Evolutionary conservation across 108 stramenopile species (phyloP).

Genomic region (Nitzschia palea): DNA sequence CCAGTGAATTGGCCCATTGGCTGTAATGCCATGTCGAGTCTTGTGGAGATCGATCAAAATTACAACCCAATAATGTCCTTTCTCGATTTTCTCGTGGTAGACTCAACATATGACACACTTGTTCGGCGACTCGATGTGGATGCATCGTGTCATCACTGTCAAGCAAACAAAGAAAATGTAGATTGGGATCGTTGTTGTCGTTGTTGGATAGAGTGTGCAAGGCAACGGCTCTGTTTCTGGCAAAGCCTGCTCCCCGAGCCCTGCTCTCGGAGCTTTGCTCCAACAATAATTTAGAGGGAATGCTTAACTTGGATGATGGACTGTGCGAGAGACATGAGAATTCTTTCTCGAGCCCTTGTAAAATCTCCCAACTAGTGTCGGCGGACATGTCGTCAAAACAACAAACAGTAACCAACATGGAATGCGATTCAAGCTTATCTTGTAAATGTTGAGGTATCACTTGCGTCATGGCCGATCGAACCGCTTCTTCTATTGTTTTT

Average conservation of each 20-base stretch:
- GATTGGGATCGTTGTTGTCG: not conserved
- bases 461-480: slow-evolving; percentile 71
- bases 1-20: slow-evolving; percentile 81
- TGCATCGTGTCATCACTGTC: slow-evolving; percentile 89
- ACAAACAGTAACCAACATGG: slow-evolving; percentile 59
- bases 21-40: slow-evolving; percentile 90
- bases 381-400: slow-evolving; percentile 83
- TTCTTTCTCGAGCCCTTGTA: slow-evolving; percentile 31
- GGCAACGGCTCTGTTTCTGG: slow-evolving; percentile 75
- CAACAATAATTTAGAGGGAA: slow-evolving; percentile 30
- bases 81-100: slow-evolving; percentile 23
- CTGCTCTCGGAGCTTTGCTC: slow-evolving; percentile 29
- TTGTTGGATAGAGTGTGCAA: slow-evolving; percentile 11
- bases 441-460: slow-evolving; percentile 42
- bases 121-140: slow-evolving; percentile 65
- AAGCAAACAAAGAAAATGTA: slow-evolving; percentile 68
- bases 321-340: too few species aligned
- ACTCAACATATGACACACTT: slow-evolving; percentile 53
- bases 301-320: too few species aligned
- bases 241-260: slow-evolving; percentile 76
- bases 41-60: slow-evolving; percentile 76
- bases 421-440: slow-evolving; percentile 7
- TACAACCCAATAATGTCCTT: slow-evolving; percentile 72
- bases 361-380: slow-evolving; percentile 58
- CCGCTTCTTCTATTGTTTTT: slow-evolving; percentile 64